These are phyloP conservation scores for Sporisorium iseilematis-ciliati DNA, from an alignment of 1,284 basidiomycete genomes.

Conservation along the genomic window DNA sequence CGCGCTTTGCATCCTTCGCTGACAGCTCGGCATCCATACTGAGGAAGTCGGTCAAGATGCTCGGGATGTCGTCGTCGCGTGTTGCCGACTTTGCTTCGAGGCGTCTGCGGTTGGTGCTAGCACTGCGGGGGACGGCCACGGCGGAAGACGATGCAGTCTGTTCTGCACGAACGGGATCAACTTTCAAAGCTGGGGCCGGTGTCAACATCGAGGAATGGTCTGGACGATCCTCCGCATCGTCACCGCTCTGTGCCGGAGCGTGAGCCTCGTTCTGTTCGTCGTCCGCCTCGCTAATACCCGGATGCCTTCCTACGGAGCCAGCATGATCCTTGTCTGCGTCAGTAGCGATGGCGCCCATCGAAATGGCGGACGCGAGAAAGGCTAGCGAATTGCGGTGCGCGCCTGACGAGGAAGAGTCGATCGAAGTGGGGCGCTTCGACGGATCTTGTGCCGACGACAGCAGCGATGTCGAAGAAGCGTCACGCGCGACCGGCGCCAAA, in stretches of 20 bases:
- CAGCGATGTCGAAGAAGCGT: neutral
- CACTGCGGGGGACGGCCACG: constrained; percentile 6
- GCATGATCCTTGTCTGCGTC: constrained; percentile 5
- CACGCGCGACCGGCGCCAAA: neutral
- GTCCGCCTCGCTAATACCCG: neutral
- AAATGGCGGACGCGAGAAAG: constrained; percentile 50
- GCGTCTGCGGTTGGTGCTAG: constrained; percentile 18
- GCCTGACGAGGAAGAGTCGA: constrained; percentile 41
- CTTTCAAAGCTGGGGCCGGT: neutral
- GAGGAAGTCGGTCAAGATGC: constrained; percentile 46
- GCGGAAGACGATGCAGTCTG: constrained; percentile 2
- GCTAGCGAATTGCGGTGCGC: constrained; percentile 31
- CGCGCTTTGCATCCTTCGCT: constrained; percentile 14
- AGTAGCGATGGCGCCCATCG: constrained; percentile 44
- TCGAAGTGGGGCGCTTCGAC: constrained; percentile 28
- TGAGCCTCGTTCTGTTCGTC: neutral
- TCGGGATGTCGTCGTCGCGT: constrained; percentile 33
- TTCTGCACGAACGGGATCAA: neutral
- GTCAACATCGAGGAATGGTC: neutral
- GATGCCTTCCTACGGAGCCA: neutral
- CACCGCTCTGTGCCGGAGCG: neutral
- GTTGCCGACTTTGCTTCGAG: constrained; percentile 41
- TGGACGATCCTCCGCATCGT: neutral
- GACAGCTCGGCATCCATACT: constrained; percentile 27
- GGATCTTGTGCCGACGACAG: constrained; percentile 2